phyloP scores from a whole-genome alignment of 2,329 filamentous ascomycete genomes.

The Phaeosphaeria sp. region DNA sequence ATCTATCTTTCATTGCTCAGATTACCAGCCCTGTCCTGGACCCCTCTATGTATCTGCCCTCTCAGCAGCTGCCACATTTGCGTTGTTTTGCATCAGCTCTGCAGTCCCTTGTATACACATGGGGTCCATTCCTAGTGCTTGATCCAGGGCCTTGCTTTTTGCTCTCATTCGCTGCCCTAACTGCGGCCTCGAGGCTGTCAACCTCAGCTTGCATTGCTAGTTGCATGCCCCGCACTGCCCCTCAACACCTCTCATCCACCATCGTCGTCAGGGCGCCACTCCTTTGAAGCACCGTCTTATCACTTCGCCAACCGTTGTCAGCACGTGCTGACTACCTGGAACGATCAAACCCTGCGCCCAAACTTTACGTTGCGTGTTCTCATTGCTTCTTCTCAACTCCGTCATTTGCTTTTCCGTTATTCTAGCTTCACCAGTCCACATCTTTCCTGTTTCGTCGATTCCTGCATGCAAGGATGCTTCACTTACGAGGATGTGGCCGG shows the following conservation, averaged over 20 bases:
- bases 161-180: constrained; percentile 21
- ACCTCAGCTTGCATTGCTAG: constrained; percentile 20
- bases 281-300: constrained; percentile 12
- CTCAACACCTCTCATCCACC: constrained; percentile 15
- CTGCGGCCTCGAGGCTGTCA: constrained; percentile 24
- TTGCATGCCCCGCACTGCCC: constrained; percentile 30
- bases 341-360: constrained; percentile 4
- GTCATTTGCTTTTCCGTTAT: constrained; percentile 8
- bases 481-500: constrained; percentile 5
- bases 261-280: constrained; percentile 4
- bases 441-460: constrained; percentile 16
- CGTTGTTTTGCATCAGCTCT: constrained; percentile 18
- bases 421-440: constrained; percentile 12
- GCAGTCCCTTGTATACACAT: constrained; percentile 12
- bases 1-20: constrained; percentile 21
- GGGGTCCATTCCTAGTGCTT: constrained; percentile 11
- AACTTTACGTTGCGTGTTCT: constrained; percentile 5
- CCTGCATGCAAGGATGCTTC: constrained; percentile 18
- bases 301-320: constrained; percentile 14
- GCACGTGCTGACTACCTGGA: constrained; percentile 13
- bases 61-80: constrained; percentile 41
- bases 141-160: constrained; percentile 7
- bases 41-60: constrained; percentile 21
- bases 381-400: constrained; percentile 13
- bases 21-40: constrained; percentile 22